Evolutionary conservation across 768 basidiomycete genomes (phyloP).

Genomic region (Suillus tomentosus): DNA sequence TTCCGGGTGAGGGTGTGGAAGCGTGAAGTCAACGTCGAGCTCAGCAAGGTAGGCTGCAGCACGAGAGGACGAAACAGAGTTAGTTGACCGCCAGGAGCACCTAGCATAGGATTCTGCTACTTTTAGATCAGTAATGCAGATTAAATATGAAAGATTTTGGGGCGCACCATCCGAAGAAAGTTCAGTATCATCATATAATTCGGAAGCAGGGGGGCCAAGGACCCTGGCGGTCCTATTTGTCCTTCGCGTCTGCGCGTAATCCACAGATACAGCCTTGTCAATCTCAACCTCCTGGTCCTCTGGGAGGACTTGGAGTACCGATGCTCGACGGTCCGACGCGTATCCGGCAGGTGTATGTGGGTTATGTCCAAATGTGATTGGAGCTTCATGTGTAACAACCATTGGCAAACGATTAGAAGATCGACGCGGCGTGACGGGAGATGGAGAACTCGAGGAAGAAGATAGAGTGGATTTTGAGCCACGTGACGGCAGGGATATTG

Average conservation of each 20-base stretch:
- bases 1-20: slow-evolving; percentile 26
- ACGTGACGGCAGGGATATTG: slow-evolving; percentile 21
- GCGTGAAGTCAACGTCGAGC: slow-evolving; percentile 30
- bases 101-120: slow-evolving; percentile 26
- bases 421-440: slow-evolving; percentile 20
- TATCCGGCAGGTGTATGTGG: slow-evolving; percentile 20
- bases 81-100: slow-evolving; percentile 34
- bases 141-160: neutral
- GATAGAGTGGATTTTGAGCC: slow-evolving; percentile 25
- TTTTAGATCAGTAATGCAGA: slow-evolving; percentile 12
- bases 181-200: slow-evolving; percentile 14
- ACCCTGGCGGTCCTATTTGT: slow-evolving; percentile 23
- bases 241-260: slow-evolving; percentile 19
- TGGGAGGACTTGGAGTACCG: slow-evolving; percentile 48
- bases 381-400: slow-evolving; percentile 26
- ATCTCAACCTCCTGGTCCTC: slow-evolving; percentile 47
- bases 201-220: slow-evolving; percentile 20
- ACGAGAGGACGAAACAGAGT: slow-evolving; percentile 28
- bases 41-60: slow-evolving; percentile 32
- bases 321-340: slow-evolving; percentile 20
- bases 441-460: slow-evolving; percentile 28
- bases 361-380: slow-evolving; percentile 31
- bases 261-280: neutral
- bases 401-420: slow-evolving; percentile 23
- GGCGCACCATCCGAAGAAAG: neutral